Percentiles rank a stretch among this genome's conserved stretches.
Evolutionary conservation across 768 basidiomycete species (phyloP).

Genomic region (Rhodotorula babjevae): DNA sequence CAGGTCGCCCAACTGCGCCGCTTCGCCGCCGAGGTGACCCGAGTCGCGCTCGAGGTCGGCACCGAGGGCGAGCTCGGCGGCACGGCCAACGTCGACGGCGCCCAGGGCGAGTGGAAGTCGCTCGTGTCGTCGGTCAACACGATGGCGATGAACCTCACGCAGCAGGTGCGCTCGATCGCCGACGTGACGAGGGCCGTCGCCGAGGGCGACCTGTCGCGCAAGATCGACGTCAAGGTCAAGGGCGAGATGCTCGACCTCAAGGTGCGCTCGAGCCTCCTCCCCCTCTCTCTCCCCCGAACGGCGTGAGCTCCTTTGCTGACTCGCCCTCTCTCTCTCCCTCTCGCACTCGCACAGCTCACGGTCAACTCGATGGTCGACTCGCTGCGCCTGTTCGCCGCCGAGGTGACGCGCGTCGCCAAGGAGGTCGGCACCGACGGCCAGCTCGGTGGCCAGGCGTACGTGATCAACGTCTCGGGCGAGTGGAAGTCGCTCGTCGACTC

Average conservation of each 20-base stretch:
- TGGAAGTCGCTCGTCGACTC: conserved; percentile 54
- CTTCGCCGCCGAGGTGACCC: conserved; percentile 52
- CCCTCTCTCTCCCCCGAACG: neutral
- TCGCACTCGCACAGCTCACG: conserved; percentile 55
- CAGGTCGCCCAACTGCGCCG: conserved; percentile 52
- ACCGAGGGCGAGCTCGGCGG: conserved; percentile 57
- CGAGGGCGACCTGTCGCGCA: conserved; percentile 72
- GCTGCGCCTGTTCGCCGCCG: conserved; percentile 44
- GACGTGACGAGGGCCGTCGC: conserved; percentile 96
- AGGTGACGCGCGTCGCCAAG: conserved; percentile 78
- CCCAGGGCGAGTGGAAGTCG: conserved; percentile 89
- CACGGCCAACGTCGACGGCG: conserved; percentile 82
- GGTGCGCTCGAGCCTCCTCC: conserved; percentile 6
- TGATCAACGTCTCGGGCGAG: conserved; percentile 45
- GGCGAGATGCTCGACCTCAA: conserved; percentile 85
- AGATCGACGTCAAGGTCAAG: conserved; percentile 85
- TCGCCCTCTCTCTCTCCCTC: neutral
- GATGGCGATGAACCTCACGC: conserved; percentile 49
- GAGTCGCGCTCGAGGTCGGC: conserved; percentile 52
- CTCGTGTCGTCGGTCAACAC: conserved; percentile 80
- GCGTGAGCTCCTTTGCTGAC: neutral
- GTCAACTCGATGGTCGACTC: conserved; percentile 87
- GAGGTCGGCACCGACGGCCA: conserved; percentile 92
- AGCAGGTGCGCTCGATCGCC: conserved; percentile 78
- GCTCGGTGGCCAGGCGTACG: conserved; percentile 84